Evolutionary conservation across 495 filamentous ascomycete species (phyloP), one percentile per base, ranked within the genome.

Genomic region (Penicillium arizonense): DNA sequence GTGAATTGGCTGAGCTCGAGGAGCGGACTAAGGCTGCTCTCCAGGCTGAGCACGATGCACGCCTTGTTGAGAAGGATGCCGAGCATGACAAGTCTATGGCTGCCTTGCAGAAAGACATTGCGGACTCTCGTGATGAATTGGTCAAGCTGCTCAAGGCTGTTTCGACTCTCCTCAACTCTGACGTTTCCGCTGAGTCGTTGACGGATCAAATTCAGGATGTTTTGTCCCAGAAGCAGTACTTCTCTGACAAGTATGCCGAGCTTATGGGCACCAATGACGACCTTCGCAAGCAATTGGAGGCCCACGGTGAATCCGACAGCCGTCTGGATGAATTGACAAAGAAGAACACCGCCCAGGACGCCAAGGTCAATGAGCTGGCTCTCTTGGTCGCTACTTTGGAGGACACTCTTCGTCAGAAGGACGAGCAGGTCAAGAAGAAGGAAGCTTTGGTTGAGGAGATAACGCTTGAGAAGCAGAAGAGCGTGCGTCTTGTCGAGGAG

Each of bases 401-500:
- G 53, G 79, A 81, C 13, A 82, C 88, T 44, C 63, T 83, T 45
- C 83, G 85, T 44, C 86, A 92, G 57, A 77, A 91, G 59, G 77
- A 84, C n/a, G 77, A 84, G 34, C 75, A 89, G 58, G 82, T 88
- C 65, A 84, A 87, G 74, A 85, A 86, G 73, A 85, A 89, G 68
- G 77, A 81, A 39, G 64, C 68, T 14, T 77, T 87, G 34, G 69
- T 89, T 38, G 79, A 84, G 47, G 78, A 76, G 52, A 71, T 86
- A 44, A 74, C 63, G 11, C 72, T 77, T 36, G 82, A 86, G 67
- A 87, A 88, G 69, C 70, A 90, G 72, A 95, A 94, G 76, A 93
- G 92, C 68, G 88, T 88, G 13, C 85, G 88, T 39, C 76, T 99
- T 8, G 88, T 97, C 7, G 91, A 97, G 63, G 94, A 97, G 70